Conservation (phyloP, 768 basidiomycete genomes). For the Pholiota molesta region DNA sequence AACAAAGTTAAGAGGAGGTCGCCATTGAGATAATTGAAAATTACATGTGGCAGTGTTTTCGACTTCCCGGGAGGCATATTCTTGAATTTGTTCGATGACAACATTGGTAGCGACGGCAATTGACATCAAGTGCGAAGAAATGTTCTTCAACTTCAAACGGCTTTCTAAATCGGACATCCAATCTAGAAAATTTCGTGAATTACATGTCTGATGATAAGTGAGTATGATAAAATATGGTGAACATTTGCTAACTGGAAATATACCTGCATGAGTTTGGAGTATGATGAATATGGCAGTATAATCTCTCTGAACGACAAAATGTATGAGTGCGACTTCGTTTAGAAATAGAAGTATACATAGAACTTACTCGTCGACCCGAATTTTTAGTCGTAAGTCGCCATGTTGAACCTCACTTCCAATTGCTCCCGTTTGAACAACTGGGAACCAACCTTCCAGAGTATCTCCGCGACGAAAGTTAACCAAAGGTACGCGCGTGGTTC, state of each 20-base stretch:
- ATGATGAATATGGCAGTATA: slow-evolving; percentile 69
- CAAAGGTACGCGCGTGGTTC: slow-evolving; percentile 65
- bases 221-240: neutral
- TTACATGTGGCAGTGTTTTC: slow-evolving; percentile 68
- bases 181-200: slow-evolving; percentile 66
- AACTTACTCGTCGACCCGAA: slow-evolving; percentile 75
- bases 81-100: slow-evolving; percentile 69
- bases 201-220: slow-evolving; percentile 45
- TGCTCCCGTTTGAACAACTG: slow-evolving; percentile 58
- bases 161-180: slow-evolving; percentile 76
- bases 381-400: slow-evolving; percentile 75
- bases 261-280: slow-evolving; percentile 63
- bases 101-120: slow-evolving; percentile 70
- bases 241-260: slow-evolving; percentile 17
- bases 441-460: slow-evolving; percentile 83
- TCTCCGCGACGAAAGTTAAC: slow-evolving; percentile 76
- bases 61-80: slow-evolving; percentile 71
- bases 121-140: slow-evolving; percentile 63
- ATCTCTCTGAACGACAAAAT: slow-evolving; percentile 59
- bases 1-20: slow-evolving; percentile 10
- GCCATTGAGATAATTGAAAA: slow-evolving; percentile 21
- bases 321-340: neutral
- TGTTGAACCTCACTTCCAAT: slow-evolving; percentile 57
- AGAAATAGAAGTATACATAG: neutral
- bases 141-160: slow-evolving; percentile 65